Percentiles rank a stretch among this genome's conserved stretches.
Evolutionary conservation across 164 flowering plant genomes (phyloP).

Genomic region (Cinnamomum micranthum): DNA sequence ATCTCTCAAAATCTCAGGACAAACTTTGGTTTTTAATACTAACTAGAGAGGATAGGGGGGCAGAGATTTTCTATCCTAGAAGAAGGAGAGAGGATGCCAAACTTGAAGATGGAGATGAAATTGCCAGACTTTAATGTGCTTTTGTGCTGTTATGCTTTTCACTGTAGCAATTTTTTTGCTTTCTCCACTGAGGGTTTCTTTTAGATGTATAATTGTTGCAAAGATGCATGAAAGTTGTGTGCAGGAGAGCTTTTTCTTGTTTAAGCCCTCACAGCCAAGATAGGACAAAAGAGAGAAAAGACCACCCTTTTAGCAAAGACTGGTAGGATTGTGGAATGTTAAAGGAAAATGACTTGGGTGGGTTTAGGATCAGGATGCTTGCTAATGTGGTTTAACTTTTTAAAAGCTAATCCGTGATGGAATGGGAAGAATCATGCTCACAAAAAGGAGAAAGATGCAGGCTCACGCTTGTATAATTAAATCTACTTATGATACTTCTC

Average conservation of each 20-base stretch:
- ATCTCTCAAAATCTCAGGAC: neutral
- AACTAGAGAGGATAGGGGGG: neutral
- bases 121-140: neutral
- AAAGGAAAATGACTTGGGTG: neutral
- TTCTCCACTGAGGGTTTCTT: neutral
- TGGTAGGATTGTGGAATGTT: neutral
- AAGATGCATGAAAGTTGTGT: neutral
- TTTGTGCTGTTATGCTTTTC: neutral
- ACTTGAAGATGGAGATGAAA: slow-evolving; percentile 7
- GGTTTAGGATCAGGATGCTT: neutral
- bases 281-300: neutral
- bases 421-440: neutral
- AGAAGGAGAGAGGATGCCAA: slow-evolving; percentile 11
- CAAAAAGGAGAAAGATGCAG: neutral
- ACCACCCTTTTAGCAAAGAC: neutral
- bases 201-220: neutral
- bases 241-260: neutral
- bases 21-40: neutral
- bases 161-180: neutral
- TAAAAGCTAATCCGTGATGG: neutral
- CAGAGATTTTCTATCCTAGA: neutral
- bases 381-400: neutral
- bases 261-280: neutral
- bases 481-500: too few relatives aligned
- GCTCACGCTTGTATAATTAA: too few relatives aligned